Percentiles rank a stretch among this genome's conserved stretches.
Evolutionary conservation across 805 yeast species (phyloP).

Genomic region (Metschnikowia cubensis): DNA sequence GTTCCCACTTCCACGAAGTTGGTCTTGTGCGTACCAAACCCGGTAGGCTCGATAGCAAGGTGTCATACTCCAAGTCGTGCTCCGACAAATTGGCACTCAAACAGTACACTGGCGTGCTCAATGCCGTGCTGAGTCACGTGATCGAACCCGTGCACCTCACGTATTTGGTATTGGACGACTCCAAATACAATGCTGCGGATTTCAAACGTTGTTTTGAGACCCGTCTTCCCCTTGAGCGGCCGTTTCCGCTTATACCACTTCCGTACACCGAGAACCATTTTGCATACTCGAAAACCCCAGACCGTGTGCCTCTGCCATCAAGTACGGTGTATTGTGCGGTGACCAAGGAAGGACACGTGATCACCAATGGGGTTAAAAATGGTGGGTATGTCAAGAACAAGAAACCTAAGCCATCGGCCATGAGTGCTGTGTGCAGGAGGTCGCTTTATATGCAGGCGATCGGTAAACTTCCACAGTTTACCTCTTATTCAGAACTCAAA

Average conservation of each 20-base stretch:
- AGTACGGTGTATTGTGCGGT: constrained; percentile 27
- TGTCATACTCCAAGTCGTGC: constrained; percentile 79
- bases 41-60: constrained; percentile 74
- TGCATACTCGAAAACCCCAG: constrained; percentile 21
- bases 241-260: constrained; percentile 20
- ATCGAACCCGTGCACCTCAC: constrained; percentile 38
- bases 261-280: constrained; percentile 22
- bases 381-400: constrained; percentile 49
- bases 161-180: constrained; percentile 47
- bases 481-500: constrained; percentile 19
- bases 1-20: constrained; percentile 49
- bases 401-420: constrained; percentile 43
- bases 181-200: constrained; percentile 24
- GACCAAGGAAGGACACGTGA: constrained; percentile 29
- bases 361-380: constrained; percentile 58
- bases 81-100: constrained; percentile 73
- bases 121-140: constrained; percentile 38
- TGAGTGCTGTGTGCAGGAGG: constrained; percentile 35
- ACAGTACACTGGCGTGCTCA: constrained; percentile 56
- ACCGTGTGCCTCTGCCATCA: constrained; percentile 26
- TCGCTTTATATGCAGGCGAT: constrained; percentile 16
- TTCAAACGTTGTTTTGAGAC: constrained; percentile 41
- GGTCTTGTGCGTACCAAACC: constrained; percentile 90
- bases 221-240: constrained; percentile 12
- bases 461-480: not conserved